Evolutionary conservation across 2,329 filamentous ascomycete genomes (phyloP).

Genomic region (Xylaria sp.): DNA sequence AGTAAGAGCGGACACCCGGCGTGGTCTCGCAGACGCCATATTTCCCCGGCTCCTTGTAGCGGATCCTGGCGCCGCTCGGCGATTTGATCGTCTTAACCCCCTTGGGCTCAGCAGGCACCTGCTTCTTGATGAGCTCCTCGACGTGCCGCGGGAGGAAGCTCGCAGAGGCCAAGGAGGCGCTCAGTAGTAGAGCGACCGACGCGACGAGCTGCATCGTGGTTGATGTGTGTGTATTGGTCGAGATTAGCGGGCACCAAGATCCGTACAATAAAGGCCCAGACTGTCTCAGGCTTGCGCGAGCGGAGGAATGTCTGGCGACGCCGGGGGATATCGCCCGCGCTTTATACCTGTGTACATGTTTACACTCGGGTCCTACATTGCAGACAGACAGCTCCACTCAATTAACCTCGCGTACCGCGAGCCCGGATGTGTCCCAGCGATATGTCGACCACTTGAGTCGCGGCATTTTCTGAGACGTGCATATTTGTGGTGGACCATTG

Average conservation of each 20-base stretch:
- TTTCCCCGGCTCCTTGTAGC: constrained; percentile 57
- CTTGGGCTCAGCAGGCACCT: constrained; percentile 47
- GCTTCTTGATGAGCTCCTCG: constrained; percentile 37
- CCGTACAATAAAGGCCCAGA: background rate
- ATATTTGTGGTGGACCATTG: background rate
- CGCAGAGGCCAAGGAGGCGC: constrained; percentile 24
- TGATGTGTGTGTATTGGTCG: background rate
- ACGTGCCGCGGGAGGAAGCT: constrained; percentile 31
- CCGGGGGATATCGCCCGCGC: background rate
- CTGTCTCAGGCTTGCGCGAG: background rate
- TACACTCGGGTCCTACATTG: background rate
- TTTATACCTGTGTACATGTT: constrained; percentile 14
- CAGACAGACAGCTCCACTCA: constrained; percentile 10
- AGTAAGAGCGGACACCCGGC: constrained; percentile 55
- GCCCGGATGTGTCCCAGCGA: background rate
- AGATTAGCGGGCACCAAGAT: background rate
- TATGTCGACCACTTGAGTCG: too few species aligned
- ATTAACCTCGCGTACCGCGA: background rate
- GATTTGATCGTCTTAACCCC: constrained; percentile 52
- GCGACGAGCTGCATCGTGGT: constrained; percentile 22
- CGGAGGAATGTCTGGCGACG: background rate
- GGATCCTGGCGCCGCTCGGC: constrained; percentile 51
- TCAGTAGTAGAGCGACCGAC: constrained; percentile 28
- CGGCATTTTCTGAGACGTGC: too few species aligned
- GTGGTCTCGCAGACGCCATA: constrained; percentile 57